A percentile compares a stretch with the other conserved stretches of the same genome.
Conservation (phyloP, 148 eudicot genomes). For the Rhododendron griersonianum region DNA sequence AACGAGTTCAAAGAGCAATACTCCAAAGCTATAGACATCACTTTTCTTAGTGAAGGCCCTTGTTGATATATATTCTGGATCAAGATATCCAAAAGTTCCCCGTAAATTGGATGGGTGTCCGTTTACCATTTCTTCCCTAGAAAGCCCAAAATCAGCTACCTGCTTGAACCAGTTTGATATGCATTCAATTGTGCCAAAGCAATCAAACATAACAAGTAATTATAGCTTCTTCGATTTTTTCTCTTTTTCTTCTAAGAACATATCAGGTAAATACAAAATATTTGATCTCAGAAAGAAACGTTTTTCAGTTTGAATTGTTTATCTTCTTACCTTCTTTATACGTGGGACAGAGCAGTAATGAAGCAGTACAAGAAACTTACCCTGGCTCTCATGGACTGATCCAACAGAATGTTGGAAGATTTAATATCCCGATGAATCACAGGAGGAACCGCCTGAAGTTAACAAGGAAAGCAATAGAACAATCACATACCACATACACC, state of each 20-base stretch:
- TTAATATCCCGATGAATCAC: conserved; percentile 95
- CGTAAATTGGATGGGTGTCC: conserved; percentile 58
- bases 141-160: conserved; percentile 98
- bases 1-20: conserved; percentile 85
- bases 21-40: conserved; percentile 93
- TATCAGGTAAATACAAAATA: no score
- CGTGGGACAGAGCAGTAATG: not conserved
- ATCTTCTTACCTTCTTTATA: not conserved
- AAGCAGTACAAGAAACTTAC: conserved; percentile 33
- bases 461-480: conserved; percentile 1
- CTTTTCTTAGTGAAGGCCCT: conserved; percentile 89
- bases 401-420: conserved; percentile 96
- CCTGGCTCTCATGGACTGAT: conserved; percentile 94
- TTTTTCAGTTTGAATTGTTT: not conserved
- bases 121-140: conserved; percentile 77
- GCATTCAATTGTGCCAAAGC: not conserved
- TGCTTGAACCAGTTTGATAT: conserved; percentile 19
- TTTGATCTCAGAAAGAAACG: not conserved
- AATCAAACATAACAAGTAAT: not conserved
- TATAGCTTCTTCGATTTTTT: not conserved
- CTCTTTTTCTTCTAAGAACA: not conserved
- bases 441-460: conserved; percentile 86
- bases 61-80: conserved; percentile 92
- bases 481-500: not conserved
- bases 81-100: conserved; percentile 96